A percentile compares a stretch with the other conserved stretches of the same genome.
These are phyloP conservation scores for Amanita fuliginea DNA, from an alignment of 768 basidiomycete genomes.

Conservation along the genomic window DNA sequence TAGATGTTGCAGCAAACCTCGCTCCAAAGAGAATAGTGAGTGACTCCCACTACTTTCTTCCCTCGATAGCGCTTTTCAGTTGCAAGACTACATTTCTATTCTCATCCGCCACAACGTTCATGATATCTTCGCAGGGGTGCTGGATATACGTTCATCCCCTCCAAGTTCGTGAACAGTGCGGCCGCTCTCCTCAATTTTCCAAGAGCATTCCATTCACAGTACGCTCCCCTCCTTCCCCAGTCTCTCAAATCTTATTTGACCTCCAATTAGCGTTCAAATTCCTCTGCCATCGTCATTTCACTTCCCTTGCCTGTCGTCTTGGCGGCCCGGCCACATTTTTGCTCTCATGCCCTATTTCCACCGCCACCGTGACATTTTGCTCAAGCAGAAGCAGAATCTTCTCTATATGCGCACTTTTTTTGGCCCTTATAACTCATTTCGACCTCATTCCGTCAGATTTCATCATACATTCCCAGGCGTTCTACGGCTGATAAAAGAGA, in stretches of 20 bases:
- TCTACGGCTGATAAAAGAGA: slow-evolving; percentile 7
- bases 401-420: slow-evolving; percentile 84
- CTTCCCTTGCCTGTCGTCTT: slow-evolving; percentile 80
- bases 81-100: slow-evolving; percentile 89
- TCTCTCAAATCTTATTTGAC: slow-evolving; percentile 1
- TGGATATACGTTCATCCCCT: slow-evolving; percentile 53
- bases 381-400: slow-evolving; percentile 84
- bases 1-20: too few relatives aligned
- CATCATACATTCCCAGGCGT: slow-evolving; percentile 33
- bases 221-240: slow-evolving; percentile 8
- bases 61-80: slow-evolving; percentile 86
- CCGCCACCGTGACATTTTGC: slow-evolving; percentile 90
- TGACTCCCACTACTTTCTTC: slow-evolving; percentile 61
- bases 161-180: slow-evolving; percentile 46
- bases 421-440: slow-evolving; percentile 70
- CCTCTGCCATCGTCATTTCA: slow-evolving; percentile 76
- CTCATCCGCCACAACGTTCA: slow-evolving; percentile 82
- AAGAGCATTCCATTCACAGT: slow-evolving; percentile 88
- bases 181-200: slow-evolving; percentile 87
- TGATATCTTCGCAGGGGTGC: slow-evolving; percentile 77
- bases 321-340: slow-evolving; percentile 94
- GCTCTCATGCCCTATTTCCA: slow-evolving; percentile 96
- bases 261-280: slow-evolving; percentile 55
- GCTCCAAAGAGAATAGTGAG: too few relatives aligned
- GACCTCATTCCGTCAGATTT: slow-evolving; percentile 77